A percentile compares a stretch with the other conserved stretches of the same genome.
Evolutionary conservation across 2,329 filamentous ascomycete species (phyloP).

Genomic region (Chalara sp.): DNA sequence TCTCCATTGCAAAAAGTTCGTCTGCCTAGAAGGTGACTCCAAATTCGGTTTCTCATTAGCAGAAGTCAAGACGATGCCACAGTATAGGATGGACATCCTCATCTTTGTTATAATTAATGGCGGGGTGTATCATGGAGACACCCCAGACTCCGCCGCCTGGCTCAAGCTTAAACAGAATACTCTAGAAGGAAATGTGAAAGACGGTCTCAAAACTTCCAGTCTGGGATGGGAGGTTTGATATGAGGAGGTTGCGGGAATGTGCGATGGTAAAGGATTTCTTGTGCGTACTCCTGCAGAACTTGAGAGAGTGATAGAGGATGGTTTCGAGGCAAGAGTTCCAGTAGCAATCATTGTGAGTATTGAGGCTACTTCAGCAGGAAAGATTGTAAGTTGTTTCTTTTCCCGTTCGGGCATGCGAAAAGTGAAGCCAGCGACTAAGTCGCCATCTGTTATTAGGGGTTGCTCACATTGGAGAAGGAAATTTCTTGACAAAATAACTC

Average conservation of each 20-base stretch:
- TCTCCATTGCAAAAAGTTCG: slow-evolving; percentile 40
- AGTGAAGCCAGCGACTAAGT: background rate
- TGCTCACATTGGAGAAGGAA: slow-evolving; percentile 14
- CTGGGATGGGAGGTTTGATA: slow-evolving; percentile 48
- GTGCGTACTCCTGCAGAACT: slow-evolving; percentile 45
- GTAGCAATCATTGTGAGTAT: slow-evolving; percentile 50
- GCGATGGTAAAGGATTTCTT: slow-evolving; percentile 45
- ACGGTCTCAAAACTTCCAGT: slow-evolving; percentile 39
- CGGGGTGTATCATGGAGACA: slow-evolving; percentile 41
- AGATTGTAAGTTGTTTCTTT: slow-evolving; percentile 21
- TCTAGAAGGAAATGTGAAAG: slow-evolving; percentile 19
- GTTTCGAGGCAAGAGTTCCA: slow-evolving; percentile 39
- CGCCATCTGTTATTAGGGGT: background rate
- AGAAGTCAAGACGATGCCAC: slow-evolving; percentile 49
- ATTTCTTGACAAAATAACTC: slow-evolving; percentile 26
- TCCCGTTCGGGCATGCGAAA: background rate
- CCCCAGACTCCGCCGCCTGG: slow-evolving; percentile 33
- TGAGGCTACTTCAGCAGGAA: slow-evolving; percentile 40
- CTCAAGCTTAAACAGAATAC: slow-evolving; percentile 35
- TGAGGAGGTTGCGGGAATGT: slow-evolving; percentile 47
- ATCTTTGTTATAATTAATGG: slow-evolving; percentile 52
- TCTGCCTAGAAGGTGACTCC: slow-evolving; percentile 48
- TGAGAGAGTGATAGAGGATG: slow-evolving; percentile 40
- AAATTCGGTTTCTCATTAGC: slow-evolving; percentile 49
- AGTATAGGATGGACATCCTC: slow-evolving; percentile 45